Conservation (phyloP, 805 yeast genomes). For the Ogataea degrootiae region DNA sequence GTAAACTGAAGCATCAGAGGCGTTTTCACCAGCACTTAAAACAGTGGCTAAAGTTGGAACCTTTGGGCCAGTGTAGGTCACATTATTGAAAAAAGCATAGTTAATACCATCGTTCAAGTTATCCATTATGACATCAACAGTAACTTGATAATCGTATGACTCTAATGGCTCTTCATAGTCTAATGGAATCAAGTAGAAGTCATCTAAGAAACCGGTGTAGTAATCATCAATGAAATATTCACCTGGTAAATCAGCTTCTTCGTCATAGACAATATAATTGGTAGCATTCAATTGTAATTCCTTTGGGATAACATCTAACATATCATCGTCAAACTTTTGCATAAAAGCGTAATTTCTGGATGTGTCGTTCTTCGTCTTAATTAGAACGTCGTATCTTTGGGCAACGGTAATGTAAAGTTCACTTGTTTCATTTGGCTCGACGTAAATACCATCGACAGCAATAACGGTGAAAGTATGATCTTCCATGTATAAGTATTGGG, state of each 20-base stretch:
- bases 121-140: conserved; percentile 77
- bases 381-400: conserved; percentile 80
- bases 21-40: conserved; percentile 61
- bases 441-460: conserved; percentile 89
- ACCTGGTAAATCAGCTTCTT: conserved; percentile 37
- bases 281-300: conserved; percentile 70
- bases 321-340: conserved; percentile 72
- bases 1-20: conserved; percentile 51
- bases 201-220: conserved; percentile 57
- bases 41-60: conserved; percentile 84
- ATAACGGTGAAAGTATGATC: conserved; percentile 83
- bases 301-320: conserved; percentile 73
- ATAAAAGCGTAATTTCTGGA: conserved; percentile 72
- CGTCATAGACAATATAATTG: conserved; percentile 54
- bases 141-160: conserved; percentile 65
- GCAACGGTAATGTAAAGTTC: conserved; percentile 82
- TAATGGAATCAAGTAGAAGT: conserved; percentile 67
- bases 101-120: conserved; percentile 82
- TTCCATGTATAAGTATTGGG: conserved; percentile 85
- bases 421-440: conserved; percentile 66
- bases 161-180: conserved; percentile 49
- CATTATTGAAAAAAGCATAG: conserved; percentile 94
- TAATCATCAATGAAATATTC: conserved; percentile 44
- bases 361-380: conserved; percentile 64
- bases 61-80: conserved; percentile 72